A percentile compares a stretch with the other conserved stretches of the same genome.
Evolutionary conservation across 2,329 filamentous ascomycete species (phyloP).

Genomic region (Paradendryphiella salina): DNA sequence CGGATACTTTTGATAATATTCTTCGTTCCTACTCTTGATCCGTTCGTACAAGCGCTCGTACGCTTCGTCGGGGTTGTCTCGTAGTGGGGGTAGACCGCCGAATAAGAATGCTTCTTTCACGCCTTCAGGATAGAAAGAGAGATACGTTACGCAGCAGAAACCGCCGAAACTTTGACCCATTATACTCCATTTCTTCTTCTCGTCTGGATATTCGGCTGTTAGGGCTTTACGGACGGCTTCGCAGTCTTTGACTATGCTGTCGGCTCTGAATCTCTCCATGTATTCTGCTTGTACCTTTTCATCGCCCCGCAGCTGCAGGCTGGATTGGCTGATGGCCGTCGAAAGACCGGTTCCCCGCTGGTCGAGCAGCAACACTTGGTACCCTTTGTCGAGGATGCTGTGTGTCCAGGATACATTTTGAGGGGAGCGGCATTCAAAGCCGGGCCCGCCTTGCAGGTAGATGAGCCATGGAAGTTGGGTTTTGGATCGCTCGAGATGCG

Average conservation of each 20-base stretch:
- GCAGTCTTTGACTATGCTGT: slow-evolving; percentile 86
- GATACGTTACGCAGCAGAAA: slow-evolving; percentile 80
- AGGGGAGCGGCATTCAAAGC: slow-evolving; percentile 74
- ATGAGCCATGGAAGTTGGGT: slow-evolving; percentile 63
- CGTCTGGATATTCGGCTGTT: slow-evolving; percentile 68
- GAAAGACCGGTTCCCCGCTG: slow-evolving; percentile 88
- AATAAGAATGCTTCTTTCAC: slow-evolving; percentile 80
- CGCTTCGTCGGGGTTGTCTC: slow-evolving; percentile 71
- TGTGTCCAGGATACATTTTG: slow-evolving; percentile 74
- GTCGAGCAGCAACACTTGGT: slow-evolving; percentile 83
- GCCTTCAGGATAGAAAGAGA: slow-evolving; percentile 76
- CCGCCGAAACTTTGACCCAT: slow-evolving; percentile 93
- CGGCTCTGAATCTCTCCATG: slow-evolving; percentile 81
- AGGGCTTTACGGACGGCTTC: slow-evolving; percentile 81
- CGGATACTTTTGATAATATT: slow-evolving; percentile 83
- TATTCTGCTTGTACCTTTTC: slow-evolving; percentile 75
- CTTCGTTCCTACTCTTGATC: slow-evolving; percentile 70
- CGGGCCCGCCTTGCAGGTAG: slow-evolving; percentile 85
- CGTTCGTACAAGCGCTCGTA: slow-evolving; percentile 73
- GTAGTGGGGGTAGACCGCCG: slow-evolving; percentile 79
- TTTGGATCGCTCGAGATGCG: slow-evolving; percentile 55
- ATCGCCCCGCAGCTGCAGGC: slow-evolving; percentile 65
- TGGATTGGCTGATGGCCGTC: slow-evolving; percentile 74
- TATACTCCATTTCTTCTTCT: slow-evolving; percentile 78
- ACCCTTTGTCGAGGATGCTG: slow-evolving; percentile 73